Evolutionary conservation across 1,284 basidiomycete species (phyloP).

Genomic region (Cryptococcus sp.): DNA sequence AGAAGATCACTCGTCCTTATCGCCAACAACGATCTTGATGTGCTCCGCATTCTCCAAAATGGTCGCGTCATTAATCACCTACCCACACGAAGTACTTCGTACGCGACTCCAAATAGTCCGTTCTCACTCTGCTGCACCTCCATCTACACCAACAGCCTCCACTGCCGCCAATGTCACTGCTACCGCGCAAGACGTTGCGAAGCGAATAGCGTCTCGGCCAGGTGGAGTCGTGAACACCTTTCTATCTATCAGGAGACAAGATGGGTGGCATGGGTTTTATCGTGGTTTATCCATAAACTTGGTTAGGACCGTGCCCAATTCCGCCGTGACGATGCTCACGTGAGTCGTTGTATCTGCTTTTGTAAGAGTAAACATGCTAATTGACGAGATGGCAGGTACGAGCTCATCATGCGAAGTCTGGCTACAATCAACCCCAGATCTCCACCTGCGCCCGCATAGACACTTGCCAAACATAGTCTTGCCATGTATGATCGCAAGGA

Average conservation of each 20-base stretch:
- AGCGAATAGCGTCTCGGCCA: conserved; percentile 13
- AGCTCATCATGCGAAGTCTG: conserved; percentile 55
- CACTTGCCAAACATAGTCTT: too few species aligned
- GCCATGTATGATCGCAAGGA: too few species aligned
- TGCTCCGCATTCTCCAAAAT: conserved; percentile 90
- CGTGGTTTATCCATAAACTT: conserved; percentile 88
- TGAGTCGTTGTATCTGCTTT: too few species aligned
- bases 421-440: conserved; percentile 8
- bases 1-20: conserved; percentile 59
- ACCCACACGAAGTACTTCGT: conserved; percentile 93
- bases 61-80: conserved; percentile 88
- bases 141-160: conserved; percentile 1
- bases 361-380: too few species aligned
- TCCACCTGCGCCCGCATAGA: too few species aligned
- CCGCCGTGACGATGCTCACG: conserved; percentile 91
- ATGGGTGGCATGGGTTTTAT: conserved; percentile 85
- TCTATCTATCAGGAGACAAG: conserved; percentile 69
- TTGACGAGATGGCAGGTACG: conserved; percentile 55
- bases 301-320: conserved; percentile 87
- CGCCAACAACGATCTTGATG: conserved; percentile 70
- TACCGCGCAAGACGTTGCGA: conserved; percentile 1
- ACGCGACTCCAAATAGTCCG: conserved; percentile 81
- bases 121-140: conserved; percentile 13
- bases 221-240: conserved; percentile 71
- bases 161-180: conserved; percentile 6